phyloP scores from a whole-genome alignment of 2,329 filamentous ascomycete species.

The Epichloe gansuensis region DNA sequence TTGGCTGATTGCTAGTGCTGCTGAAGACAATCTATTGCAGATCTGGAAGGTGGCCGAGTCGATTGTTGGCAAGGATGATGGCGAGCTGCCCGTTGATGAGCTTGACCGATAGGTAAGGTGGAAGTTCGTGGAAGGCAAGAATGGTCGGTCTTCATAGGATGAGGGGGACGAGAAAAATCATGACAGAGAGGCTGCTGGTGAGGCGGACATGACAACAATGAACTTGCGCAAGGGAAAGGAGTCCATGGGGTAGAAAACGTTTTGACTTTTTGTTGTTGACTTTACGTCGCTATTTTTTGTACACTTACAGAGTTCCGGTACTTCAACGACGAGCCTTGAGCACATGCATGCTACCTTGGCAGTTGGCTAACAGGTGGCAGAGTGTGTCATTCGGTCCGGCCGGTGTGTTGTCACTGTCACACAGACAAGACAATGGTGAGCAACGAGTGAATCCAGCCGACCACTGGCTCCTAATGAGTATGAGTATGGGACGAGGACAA shows the following conservation, averaged over 20 bases:
- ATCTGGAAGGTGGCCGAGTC: constrained; percentile 81
- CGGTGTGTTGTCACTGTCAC: background rate
- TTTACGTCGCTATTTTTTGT: background rate
- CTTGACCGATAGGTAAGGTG: constrained; percentile 46
- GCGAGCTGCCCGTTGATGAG: constrained; percentile 64
- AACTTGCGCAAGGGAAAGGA: background rate
- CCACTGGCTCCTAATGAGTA: background rate
- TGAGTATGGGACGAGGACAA: background rate
- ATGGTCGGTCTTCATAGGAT: constrained; percentile 19
- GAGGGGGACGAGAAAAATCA: constrained; percentile 11
- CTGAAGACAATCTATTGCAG: constrained; percentile 93
- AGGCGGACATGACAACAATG: background rate
- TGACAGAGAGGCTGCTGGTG: background rate
- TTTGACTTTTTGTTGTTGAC: background rate
- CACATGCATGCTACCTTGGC: background rate
- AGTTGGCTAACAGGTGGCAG: background rate
- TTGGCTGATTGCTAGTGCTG: constrained; percentile 90
- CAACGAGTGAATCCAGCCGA: background rate
- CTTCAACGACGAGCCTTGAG: background rate
- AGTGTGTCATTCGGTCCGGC: background rate
- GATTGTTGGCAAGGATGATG: constrained; percentile 65
- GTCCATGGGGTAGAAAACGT: background rate
- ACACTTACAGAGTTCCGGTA: background rate
- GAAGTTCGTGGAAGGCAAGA: constrained; percentile 17
- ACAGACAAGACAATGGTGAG: background rate